These are phyloP conservation scores for Stylonectria norvegica DNA, from an alignment of 2,329 filamentous ascomycete genomes.

Conservation along the genomic window DNA sequence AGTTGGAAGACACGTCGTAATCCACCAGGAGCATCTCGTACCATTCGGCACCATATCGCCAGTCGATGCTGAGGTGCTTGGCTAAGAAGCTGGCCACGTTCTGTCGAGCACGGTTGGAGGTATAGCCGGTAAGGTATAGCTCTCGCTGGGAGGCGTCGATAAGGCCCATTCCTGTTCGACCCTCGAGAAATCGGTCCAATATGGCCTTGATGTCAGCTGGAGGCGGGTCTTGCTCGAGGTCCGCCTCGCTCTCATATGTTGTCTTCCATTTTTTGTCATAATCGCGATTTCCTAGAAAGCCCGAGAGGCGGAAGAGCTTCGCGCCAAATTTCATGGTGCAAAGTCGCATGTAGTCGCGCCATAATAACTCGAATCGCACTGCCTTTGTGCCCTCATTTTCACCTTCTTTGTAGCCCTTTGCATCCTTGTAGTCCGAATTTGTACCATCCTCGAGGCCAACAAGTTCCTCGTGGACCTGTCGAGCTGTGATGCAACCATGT, in stretches of 20 bases:
- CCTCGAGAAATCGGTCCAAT: slow-evolving; percentile 59
- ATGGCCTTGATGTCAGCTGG: slow-evolving; percentile 44
- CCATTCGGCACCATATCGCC: slow-evolving; percentile 79
- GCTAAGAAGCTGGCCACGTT: slow-evolving; percentile 73
- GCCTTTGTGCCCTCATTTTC: slow-evolving; percentile 69
- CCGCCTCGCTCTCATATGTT: slow-evolving; percentile 29
- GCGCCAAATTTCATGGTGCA: slow-evolving; percentile 67
- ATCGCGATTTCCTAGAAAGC: slow-evolving; percentile 53
- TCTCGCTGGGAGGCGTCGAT: slow-evolving; percentile 78
- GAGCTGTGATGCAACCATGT: slow-evolving; percentile 68
- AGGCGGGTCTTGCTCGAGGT: slow-evolving; percentile 35
- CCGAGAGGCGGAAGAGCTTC: slow-evolving; percentile 61
- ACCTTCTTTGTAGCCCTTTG: slow-evolving; percentile 61
- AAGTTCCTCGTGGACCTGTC: slow-evolving; percentile 68
- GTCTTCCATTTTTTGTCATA: slow-evolving; percentile 49
- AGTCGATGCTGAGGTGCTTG: slow-evolving; percentile 72
- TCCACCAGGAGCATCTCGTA: slow-evolving; percentile 73
- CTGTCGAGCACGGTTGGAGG: slow-evolving; percentile 70
- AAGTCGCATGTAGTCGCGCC: slow-evolving; percentile 79
- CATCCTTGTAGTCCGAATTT: slow-evolving; percentile 36
- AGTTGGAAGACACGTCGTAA: slow-evolving; percentile 73
- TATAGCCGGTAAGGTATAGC: slow-evolving; percentile 72
- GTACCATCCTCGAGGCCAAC: slow-evolving; percentile 65
- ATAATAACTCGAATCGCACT: slow-evolving; percentile 70
- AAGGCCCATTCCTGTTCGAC: slow-evolving; percentile 70